phyloP scores from a whole-genome alignment of 768 basidiomycete genomes.

The Termitomyces sp. region DNA sequence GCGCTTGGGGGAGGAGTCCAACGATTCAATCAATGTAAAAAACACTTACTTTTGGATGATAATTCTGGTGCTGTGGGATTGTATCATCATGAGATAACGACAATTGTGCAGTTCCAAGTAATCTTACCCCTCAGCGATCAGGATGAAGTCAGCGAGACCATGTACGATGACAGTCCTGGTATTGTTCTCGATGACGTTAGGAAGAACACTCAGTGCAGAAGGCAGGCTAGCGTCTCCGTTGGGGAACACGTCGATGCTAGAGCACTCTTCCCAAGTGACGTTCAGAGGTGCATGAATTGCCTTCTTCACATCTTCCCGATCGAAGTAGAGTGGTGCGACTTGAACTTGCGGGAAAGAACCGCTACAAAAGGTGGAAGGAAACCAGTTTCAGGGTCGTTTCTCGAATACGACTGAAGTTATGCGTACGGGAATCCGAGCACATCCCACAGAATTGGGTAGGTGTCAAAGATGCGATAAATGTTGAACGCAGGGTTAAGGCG shows the following conservation, averaged over 20 bases:
- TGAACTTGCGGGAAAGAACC: slow-evolving; percentile 1
- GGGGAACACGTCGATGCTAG: neutral
- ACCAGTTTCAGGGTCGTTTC: neutral
- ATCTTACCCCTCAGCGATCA: neutral
- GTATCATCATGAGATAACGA: neutral
- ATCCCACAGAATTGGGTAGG: neutral
- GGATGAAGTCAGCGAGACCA: neutral
- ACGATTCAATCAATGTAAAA: neutral
- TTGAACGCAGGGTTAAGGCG: slow-evolving; percentile 1
- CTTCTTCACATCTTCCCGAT: neutral
- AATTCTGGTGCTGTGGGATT: neutral
- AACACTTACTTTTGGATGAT: neutral
- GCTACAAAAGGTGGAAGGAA: neutral
- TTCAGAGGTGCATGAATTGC: neutral
- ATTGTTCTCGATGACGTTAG: slow-evolving; percentile 1
- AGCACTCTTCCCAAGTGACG: neutral
- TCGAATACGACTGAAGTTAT: neutral
- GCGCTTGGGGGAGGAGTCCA: neutral
- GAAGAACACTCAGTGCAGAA: slow-evolving; percentile 2
- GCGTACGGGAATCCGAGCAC: slow-evolving; percentile 1
- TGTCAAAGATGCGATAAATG: neutral
- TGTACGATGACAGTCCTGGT: neutral
- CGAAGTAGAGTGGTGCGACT: slow-evolving; percentile 1
- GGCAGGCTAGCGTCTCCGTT: neutral
- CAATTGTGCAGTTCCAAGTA: neutral